Percentiles rank a stretch among this genome's conserved stretches.
Evolutionary conservation across 495 filamentous ascomycete genomes (phyloP).

Genomic region (Aspergillus cavernicola): DNA sequence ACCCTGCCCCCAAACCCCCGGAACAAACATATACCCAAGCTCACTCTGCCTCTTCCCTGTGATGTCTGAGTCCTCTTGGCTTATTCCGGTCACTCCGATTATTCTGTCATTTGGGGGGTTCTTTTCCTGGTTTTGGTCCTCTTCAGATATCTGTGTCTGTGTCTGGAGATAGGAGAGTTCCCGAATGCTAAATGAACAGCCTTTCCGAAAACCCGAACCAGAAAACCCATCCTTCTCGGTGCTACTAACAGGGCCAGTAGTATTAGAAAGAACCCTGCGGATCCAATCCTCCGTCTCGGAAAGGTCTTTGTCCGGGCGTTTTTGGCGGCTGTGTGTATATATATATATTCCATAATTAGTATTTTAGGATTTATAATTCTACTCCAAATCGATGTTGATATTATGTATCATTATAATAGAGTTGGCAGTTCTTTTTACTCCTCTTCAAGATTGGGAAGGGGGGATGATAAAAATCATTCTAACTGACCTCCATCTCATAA

Average conservation of each 20-base stretch:
- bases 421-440: too few species aligned
- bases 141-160: too few species aligned
- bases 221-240: too few species aligned
- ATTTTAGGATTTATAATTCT: neutral
- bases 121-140: too few species aligned
- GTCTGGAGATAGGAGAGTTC: neutral
- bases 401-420: too few species aligned
- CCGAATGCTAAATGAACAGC: neutral
- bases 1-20: conserved; percentile 14
- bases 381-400: neutral
- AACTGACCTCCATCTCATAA: conserved; percentile 20
- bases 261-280: neutral
- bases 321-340: neutral
- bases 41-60: conserved; percentile 7
- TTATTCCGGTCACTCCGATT: conserved; percentile 3
- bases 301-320: conserved; percentile 1
- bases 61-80: neutral
- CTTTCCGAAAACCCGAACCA: too few species aligned
- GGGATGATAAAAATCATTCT: neutral
- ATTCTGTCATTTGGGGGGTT: neutral
- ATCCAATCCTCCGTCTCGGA: conserved; percentile 8
- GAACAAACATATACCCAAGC: conserved; percentile 19
- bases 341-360: neutral
- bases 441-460: too few species aligned
- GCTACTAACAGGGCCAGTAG: neutral